A percentile compares a stretch with the other conserved stretches of the same genome.
Evolutionary conservation across 2,329 filamentous ascomycete genomes (phyloP).

Genomic region (Lasiodiplodia hormozganensis): DNA sequence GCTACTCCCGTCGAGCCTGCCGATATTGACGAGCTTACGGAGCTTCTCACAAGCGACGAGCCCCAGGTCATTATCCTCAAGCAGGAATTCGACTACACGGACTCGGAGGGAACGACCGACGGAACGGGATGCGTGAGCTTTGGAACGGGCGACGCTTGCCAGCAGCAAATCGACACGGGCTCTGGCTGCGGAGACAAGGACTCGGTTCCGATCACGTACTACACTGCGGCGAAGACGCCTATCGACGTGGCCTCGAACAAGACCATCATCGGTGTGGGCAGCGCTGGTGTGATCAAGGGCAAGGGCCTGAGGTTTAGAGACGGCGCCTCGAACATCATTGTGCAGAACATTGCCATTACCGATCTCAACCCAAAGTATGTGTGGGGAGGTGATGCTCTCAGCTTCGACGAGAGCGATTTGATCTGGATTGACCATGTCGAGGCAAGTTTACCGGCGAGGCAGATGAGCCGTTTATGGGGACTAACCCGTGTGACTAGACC

Average conservation of each 20-base stretch:
- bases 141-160: slow-evolving; percentile 30
- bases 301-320: slow-evolving; percentile 49
- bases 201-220: slow-evolving; percentile 38
- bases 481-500: not conserved
- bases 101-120: slow-evolving; percentile 36
- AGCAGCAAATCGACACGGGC: slow-evolving; percentile 36
- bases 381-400: slow-evolving; percentile 49
- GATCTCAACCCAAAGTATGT: slow-evolving; percentile 48
- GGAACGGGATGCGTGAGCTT: slow-evolving; percentile 36
- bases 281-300: slow-evolving; percentile 48
- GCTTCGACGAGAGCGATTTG: slow-evolving; percentile 39
- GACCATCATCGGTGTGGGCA: slow-evolving; percentile 49
- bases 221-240: slow-evolving; percentile 38
- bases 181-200: slow-evolving; percentile 29
- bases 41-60: not conserved
- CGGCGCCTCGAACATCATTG: slow-evolving; percentile 43
- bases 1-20: not conserved
- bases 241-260: slow-evolving; percentile 50
- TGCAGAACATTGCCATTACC: slow-evolving; percentile 51
- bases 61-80: not conserved
- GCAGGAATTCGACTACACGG: slow-evolving; percentile 34
- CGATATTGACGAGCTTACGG: not conserved
- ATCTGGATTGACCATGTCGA: slow-evolving; percentile 46
- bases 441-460: not conserved
- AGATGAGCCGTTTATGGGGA: not conserved